Base-by-base conservation (phyloP, 108 stramenopile species). In the Mayamaea pseudoterrestris region DNA sequence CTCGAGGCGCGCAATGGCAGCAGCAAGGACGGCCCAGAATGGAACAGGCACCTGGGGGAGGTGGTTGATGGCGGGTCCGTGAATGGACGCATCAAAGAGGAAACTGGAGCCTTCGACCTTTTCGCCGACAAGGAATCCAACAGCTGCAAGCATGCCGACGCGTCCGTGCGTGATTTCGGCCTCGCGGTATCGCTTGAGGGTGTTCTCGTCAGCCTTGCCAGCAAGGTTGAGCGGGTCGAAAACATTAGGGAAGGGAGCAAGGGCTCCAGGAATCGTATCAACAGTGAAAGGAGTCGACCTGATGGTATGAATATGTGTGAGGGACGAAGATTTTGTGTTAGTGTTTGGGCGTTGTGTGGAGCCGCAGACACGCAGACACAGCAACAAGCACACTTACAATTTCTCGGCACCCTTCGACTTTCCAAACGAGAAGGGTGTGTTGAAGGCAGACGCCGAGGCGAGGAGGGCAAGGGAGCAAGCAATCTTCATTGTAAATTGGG, bases 101-200 rank as follows among this genome's bases (percentile, higher is more conserved):
- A 78, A 76, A 53, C 68, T 66, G 32, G 53, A 56, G 31, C 65
- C 69, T 47, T 79, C 78, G 29, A 69, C 68, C 27, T 58, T 40
- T 61, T 82, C 80, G 5, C 69, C 70, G 25, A 78, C 73, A 35
- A 82, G 64, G 59, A 77, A 70, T 40, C 78, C 78, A 27, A 84
- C 20, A 8, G 50, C 46, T 28, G 61, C 65, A 34, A 66, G 54
- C 65, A 69, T 74, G 57, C 70, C 66, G 28, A 74, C 78, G 60
- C 86, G 78, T 60, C 85, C 85, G 50, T 87, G 85, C 21, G 76
- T 75, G 21, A 80, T 53, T 49, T 88, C 86, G n/a, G 90, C 86
- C 65, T 92, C 90, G 44, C 83, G 82, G 74, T 76, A 91, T 63
- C 80, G 75, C 66, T 80, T 80, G 27, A 80, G 41, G 44, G 72